Evolutionary conservation across 176 grass and related monocot species (phyloP), one percentile per base, ranked within the genome.

Genomic region (Pharus latifolius): DNA sequence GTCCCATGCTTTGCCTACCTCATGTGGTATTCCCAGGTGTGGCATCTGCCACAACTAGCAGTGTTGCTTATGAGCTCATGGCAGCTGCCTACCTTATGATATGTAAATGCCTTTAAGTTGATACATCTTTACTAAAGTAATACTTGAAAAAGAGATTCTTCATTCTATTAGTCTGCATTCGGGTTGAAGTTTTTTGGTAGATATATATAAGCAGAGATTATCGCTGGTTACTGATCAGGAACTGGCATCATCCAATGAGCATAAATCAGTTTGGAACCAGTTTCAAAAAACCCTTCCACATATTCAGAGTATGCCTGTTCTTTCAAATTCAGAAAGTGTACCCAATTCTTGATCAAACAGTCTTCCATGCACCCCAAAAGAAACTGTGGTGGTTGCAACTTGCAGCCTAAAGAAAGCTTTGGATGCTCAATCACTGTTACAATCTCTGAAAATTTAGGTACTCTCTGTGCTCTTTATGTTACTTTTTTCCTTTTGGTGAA

Each of bases 81-180:
- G 42, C 43, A 34, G 72, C 40, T 1, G 60, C 27, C 69, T 58
- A 31, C 45, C 77, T 44, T 67, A 68, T 80, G 42, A 44, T 46
- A 70, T 80, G 85, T 83, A 79, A 72, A 88, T 83, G 60, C 43
- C 41, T 69, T 54, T 70, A 80, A 38, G 72, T 53, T 59, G 41
- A 53, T 37, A 33, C 69, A 65, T 45, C 58, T 70, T 74, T 75
- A 65, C 74, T 63, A 46, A 61, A 83, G 25, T 61, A 42, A 52
- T 10, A 44, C 47, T 68, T 51, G 49, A 60, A 62, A 48, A 61
- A 62, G 50, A 65, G 28, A 45, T 34, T 47, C 7, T 11, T 56
- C 17, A 17, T 41, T 58, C 1, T 54, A 38, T 37, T 46, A 23
- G 53, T 52, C 67, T 44, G 82, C 70, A 49, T 63, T 78, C 13